Conservation (phyloP, 805 yeast species). For the Yamadazyma scolyti region DNA sequence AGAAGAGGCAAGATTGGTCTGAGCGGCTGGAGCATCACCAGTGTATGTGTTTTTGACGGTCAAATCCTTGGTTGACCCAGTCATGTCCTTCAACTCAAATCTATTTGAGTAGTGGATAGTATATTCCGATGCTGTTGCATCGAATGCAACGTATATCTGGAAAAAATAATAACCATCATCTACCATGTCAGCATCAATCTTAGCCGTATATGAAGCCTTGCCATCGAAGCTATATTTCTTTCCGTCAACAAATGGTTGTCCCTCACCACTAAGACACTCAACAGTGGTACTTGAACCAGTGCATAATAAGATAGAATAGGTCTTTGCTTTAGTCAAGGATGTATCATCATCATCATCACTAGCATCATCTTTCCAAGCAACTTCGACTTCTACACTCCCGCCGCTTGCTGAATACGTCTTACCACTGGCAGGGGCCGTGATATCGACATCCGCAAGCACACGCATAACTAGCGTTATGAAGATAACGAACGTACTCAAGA, state of each 20-base stretch:
- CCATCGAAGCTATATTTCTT: slow-evolving; percentile 5
- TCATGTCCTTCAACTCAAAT: slow-evolving; percentile 66
- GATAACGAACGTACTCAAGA: slow-evolving; percentile 1
- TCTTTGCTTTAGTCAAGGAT: slow-evolving; percentile 35
- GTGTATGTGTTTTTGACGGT: slow-evolving; percentile 30
- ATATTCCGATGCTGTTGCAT: slow-evolving; percentile 27
- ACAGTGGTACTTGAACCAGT: slow-evolving; percentile 61
- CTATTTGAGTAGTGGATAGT: slow-evolving; percentile 68
- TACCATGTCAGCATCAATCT: slow-evolving; percentile 41
- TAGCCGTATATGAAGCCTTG: slow-evolving; percentile 35
- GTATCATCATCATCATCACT: slow-evolving; percentile 34
- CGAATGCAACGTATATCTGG: slow-evolving; percentile 56
- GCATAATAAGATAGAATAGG: slow-evolving; percentile 56
- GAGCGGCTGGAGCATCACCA: slow-evolving; percentile 37
- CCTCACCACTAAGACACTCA: slow-evolving; percentile 33
- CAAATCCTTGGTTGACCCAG: slow-evolving; percentile 57
- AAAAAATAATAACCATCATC: slow-evolving; percentile 69
- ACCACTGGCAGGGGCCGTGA: slow-evolving; percentile 41
- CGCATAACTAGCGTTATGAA: slow-evolving; percentile 2
- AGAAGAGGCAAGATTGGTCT: slow-evolving; percentile 16
- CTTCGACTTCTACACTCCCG: slow-evolving; percentile 26
- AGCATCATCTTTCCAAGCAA: slow-evolving; percentile 56
- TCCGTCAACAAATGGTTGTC: slow-evolving; percentile 20
- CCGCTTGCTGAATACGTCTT: slow-evolving; percentile 35
- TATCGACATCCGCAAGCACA: slow-evolving; percentile 42